Evolutionary conservation across 805 yeast species (phyloP), one percentile per base, ranked within the genome.

Genomic region (Lachancea waltii): DNA sequence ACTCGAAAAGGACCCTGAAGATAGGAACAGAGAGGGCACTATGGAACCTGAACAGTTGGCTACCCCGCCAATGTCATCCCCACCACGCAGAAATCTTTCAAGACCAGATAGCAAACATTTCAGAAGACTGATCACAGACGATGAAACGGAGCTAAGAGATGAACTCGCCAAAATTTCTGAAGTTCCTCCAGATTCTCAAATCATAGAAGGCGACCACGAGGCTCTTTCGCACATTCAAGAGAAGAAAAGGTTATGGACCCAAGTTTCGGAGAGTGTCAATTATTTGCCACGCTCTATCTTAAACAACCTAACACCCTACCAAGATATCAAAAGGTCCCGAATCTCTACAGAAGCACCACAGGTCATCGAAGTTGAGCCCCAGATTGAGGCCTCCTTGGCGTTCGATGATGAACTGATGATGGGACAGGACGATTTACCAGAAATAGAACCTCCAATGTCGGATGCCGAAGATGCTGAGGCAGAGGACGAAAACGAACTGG

Each of bases 1-100:
- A 35, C 57, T 67, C 34, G 72, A 65, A 9, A 54, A 65, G 34
- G 64, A 55, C 27, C 68, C 46, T 3, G 40, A 29, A 6, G 35
- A 40, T 3, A 64, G 62, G 43, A 41, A 46, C 21, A 38, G 39
- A 14, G 63, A 59, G 13, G 57, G 54, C 28, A 58, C 53, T n/a
- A 55, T 46, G 30, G 68, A 41, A 8, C 36, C 33, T n/a, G 38
- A 29, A 7, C 63, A 58, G 40, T 60, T 52, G 33, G 38, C 53
- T 15, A 61, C 52, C 13, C 47, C 51, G n/a, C 45, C 47, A 15
- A 16, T 33, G 37, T 25, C 51, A 37, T 36, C 43, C 31, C 31
- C 47, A 18, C 35, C 44, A 27, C 10, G 45, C 28, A 37, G 34
- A 22, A 7, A 29, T 15, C 26, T 33, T 35, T 35, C 4, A 29